Evolutionary conservation across 192 early-diverging fungal genomes (phyloP), one percentile per base, ranked within the genome.

Genomic region (Linnemannia elongata): DNA sequence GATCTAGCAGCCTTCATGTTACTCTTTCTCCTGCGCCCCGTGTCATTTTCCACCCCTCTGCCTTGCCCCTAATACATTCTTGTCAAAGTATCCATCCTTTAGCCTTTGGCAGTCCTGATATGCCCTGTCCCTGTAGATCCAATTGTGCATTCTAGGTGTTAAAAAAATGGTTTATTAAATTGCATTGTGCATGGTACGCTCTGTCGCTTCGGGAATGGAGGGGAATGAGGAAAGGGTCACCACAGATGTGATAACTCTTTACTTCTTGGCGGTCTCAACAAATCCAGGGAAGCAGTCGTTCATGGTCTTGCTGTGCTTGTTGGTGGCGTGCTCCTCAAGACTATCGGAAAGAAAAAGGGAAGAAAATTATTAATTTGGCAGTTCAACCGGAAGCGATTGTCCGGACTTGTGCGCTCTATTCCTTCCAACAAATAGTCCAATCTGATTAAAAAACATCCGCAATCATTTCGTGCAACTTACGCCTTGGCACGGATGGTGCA

Each of bases 211-310:
- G 60, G 13, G 13, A 30, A 30, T 30, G 27, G 60, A 66, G 27
- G 30, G 8, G n/a, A 60, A 55, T 4, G 30, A 12, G 12, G 24
- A 33, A 33, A 66, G 60, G 22, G 60, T 4, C 13, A 30, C 60
- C 27, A 7, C 27, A 4, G 27, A 66, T 13, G 60, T 30, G 60
- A 17, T 24, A 42, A 22, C 24, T 55, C 41, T 9, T 80, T 87
- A 87, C 80, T 87, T 87, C 85, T 87, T 87, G 79, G 85, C 76
- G 10, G 79, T 82, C 84, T 90, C 89, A 17, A 88, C 87, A 63
- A 90, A 89, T 42, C 89, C 92, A n/a, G 95, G 95, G 89, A 97
- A 97, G 82, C 96, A 97, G 4, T 95, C 94, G 75, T 91, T 85
- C 54, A 97, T 75, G 13, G 91, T 89, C 89, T 96, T 97, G 82